Evolutionary conservation across 1,284 basidiomycete species (phyloP), one percentile per base, ranked within the genome.

Genomic region (Ceratobasidium sp.): DNA sequence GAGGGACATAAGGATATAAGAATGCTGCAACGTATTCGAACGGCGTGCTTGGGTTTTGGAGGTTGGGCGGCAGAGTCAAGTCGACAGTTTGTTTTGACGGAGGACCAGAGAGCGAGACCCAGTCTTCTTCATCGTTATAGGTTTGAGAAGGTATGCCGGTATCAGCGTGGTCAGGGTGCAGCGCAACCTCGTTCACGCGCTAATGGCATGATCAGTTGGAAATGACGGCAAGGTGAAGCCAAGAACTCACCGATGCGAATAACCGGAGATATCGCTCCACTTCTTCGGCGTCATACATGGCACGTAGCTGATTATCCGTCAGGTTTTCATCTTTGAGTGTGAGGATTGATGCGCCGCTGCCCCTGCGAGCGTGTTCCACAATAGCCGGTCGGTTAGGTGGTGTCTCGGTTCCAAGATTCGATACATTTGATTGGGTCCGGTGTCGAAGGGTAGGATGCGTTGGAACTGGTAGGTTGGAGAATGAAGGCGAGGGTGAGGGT

Each of bases 211-310:
- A 21, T 36, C 18, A 12, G 65, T 46, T 57, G 55, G 46, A 10
- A 9, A 4, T 64, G 39, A 46, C 41, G 14, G 14, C 3, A 18
- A 1, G 43, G 30, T 12, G 16, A 6, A 46, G 14, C 18, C 3
- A 9, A 3, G 4, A 9, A 70, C 73, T 69, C 48, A 74, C 73
- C 10, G 71, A 45, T 18, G 72, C 71, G 26, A 74, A 74, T 16
- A 69, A 23, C 16, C 57, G 36, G 4, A 74, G 59, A 48, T 72
- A 74, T 2, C 73, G 61, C 43, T 74, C 61, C 4, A 74, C 59
- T 48, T 74, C 73, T 34, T 74, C 73, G 2, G 72, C 73, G 23
- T 74, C 73, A 39, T 55, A 74, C 53, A 74, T 69, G 18, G 57
- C 41, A 6, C 71, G 61, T 4, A 74, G 30, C 6, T 74, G 55